phyloP scores from a whole-genome alignment of 176 grass and related monocot genomes.

The Zea luxurians region DNA sequence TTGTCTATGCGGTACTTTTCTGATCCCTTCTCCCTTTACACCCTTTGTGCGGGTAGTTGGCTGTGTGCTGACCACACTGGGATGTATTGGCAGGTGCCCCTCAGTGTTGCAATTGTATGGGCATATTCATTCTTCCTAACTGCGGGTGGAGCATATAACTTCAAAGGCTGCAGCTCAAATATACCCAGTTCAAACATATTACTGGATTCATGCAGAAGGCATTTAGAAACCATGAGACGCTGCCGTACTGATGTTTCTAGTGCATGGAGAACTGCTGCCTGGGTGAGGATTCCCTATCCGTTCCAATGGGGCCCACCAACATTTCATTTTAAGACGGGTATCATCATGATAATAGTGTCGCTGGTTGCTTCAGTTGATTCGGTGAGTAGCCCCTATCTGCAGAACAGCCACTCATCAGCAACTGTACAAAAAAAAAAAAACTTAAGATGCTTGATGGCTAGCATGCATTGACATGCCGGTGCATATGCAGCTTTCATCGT shows the following conservation, averaged over 20 bases:
- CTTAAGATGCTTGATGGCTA: not conserved
- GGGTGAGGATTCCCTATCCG: conserved; percentile 91
- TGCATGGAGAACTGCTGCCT: conserved; percentile 89
- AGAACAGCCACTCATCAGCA: conserved; percentile 15
- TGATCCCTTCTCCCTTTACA: conserved; percentile 22
- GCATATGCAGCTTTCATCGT: conserved; percentile 69
- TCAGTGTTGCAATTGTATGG: conserved; percentile 92
- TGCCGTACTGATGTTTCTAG: conserved; percentile 95
- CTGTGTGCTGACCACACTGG: conserved; percentile 30
- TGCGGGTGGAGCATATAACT: conserved; percentile 88
- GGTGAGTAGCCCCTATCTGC: conserved; percentile 50
- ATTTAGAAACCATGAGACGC: conserved; percentile 67
- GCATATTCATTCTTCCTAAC: conserved; percentile 98
- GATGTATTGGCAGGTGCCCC: conserved; percentile 71
- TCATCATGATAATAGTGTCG: conserved; percentile 89
- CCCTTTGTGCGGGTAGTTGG: not conserved
- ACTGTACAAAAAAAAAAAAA: not conserved
- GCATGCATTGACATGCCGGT: conserved; percentile 22
- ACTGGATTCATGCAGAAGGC: conserved; percentile 82
- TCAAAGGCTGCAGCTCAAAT: conserved; percentile 84
- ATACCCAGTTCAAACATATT: conserved; percentile 97
- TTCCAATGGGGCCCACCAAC: conserved; percentile 94
- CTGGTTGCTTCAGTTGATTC: conserved; percentile 93
- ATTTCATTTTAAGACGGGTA: conserved; percentile 78
- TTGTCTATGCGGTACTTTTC: conserved; percentile 82